Evolutionary conservation across 345 rosid species (phyloP).

Genomic region (Pistacia vera): DNA sequence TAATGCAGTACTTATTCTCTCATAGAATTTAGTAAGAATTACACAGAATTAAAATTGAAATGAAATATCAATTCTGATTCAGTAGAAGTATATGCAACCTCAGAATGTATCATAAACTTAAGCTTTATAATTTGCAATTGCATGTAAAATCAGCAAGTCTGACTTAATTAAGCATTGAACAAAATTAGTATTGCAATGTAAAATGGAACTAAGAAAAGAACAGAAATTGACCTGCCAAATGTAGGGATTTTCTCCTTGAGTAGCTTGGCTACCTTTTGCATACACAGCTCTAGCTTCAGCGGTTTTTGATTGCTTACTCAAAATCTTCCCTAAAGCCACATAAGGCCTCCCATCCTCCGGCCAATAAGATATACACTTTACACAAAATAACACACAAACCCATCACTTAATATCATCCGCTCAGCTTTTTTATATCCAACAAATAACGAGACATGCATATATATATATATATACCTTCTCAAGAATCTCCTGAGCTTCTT

Average conservation of each 20-base stretch:
- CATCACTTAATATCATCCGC: neutral
- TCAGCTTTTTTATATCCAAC: neutral
- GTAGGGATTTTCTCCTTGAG: conserved; percentile 95
- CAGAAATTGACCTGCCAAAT: conserved; percentile 82
- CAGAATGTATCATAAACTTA: neutral
- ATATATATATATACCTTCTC: conserved; percentile 54
- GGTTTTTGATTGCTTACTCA: conserved; percentile 66
- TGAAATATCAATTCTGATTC: too few relatives aligned
- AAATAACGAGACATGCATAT: neutral
- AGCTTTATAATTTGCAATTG: neutral
- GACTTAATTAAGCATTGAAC: neutral
- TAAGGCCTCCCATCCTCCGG: conserved; percentile 98
- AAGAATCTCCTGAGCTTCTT: conserved; percentile 71
- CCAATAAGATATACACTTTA: conserved; percentile 83
- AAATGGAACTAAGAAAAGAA: conserved; percentile 4
- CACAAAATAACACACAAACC: conserved; percentile 21
- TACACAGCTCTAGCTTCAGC: conserved; percentile 75
- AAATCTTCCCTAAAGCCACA: conserved; percentile 81
- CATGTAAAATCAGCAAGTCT: too few relatives aligned
- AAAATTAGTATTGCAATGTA: neutral
- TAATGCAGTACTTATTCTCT: too few relatives aligned
- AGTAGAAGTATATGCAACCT: too few relatives aligned
- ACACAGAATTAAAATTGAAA: too few relatives aligned
- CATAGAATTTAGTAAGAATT: too few relatives aligned
- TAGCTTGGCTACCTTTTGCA: conserved; percentile 87